Evolutionary conservation across 768 basidiomycete species (phyloP), one percentile per base, ranked within the genome.

Genomic region (Arthromyces matolae): DNA sequence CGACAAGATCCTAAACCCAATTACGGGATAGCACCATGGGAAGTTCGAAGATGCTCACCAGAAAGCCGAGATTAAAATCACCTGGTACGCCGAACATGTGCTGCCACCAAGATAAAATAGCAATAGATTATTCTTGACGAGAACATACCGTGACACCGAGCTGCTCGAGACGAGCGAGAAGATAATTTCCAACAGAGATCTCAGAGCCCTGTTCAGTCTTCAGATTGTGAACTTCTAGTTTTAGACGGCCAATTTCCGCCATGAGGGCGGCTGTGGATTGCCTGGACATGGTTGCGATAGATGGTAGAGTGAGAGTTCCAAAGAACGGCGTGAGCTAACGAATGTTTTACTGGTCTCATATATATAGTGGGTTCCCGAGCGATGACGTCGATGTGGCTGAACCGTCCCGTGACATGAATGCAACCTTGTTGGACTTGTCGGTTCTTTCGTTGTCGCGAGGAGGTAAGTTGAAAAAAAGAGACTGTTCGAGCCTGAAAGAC

Each of bases 71-170:
- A 61, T 90, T 90, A 54, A 89, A 91, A 63, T 92, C 89, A n/a
- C 90, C 90, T 0, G 90, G 90, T 0, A 92, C 77, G 13, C 89
- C 90, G 47, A 93, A 92, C 71, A 92, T 77, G 37, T 79, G 76
- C 88, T 92, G 49, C 8, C 50, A 32, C 7, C n/a, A 18, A 1
- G 10, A 32, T 45, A 5, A 50, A 24, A 23, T 45, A 5, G n/a
- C 14, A n/a, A 18, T 16, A 6, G 19, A 9, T 13, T 23, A 23
- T 20, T 13, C 8, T 5, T 1, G 8, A 16, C 2, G 4, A 6
- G 28, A 8, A 32, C 71, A 33, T 60, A 78, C 83, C 47, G 71
- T 76, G 47, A 83, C 80, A 13, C 73, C 74, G 23, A 85, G 71
- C 55, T 85, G 81, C 14, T 71, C 75, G 34, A 84, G 66, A 41